Percentiles rank a stretch among this genome's conserved stretches.
These are phyloP conservation scores for Favolaschia claudopus DNA, from an alignment of 768 basidiomycete genomes.

Conservation along the genomic window DNA sequence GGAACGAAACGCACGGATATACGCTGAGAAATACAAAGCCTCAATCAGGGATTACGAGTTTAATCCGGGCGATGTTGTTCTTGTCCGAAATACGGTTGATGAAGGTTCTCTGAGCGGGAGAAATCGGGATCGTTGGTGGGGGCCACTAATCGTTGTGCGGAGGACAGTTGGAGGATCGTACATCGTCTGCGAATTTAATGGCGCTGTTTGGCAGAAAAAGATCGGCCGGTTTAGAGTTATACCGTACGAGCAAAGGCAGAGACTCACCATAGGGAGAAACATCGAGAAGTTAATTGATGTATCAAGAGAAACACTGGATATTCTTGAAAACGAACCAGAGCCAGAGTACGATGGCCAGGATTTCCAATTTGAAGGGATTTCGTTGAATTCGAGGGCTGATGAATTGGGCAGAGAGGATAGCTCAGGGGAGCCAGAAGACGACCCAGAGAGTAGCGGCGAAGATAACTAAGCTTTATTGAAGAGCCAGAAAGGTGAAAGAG, in stretches of 20 bases:
- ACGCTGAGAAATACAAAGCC: not conserved
- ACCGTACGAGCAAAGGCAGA: constrained; percentile 16
- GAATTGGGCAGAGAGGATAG: too few species aligned
- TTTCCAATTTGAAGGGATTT: not conserved
- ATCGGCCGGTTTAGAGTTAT: constrained; percentile 14
- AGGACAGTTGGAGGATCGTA: constrained; percentile 36
- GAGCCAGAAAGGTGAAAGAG: too few species aligned
- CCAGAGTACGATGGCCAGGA: not conserved
- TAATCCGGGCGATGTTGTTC: constrained; percentile 35
- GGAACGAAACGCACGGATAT: not conserved
- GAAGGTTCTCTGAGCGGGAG: constrained; percentile 40
- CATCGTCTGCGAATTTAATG: constrained; percentile 7
- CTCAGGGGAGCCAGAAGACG: too few species aligned
- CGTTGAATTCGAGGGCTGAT: not conserved
- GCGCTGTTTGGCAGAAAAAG: not conserved
- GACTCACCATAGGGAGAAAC: not conserved
- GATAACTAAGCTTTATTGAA: too few species aligned
- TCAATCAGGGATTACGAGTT: constrained; percentile 37
- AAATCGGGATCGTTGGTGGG: constrained; percentile 37
- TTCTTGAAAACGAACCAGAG: not conserved
- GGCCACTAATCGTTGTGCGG: constrained; percentile 39
- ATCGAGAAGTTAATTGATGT: not conserved
- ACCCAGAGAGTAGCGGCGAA: too few species aligned
- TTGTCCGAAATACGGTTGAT: constrained; percentile 38
- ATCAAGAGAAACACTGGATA: not conserved